Evolutionary conservation across 2,329 filamentous ascomycete genomes (phyloP), one percentile per base, ranked within the genome.

Genomic region (Zarea fungicola): DNA sequence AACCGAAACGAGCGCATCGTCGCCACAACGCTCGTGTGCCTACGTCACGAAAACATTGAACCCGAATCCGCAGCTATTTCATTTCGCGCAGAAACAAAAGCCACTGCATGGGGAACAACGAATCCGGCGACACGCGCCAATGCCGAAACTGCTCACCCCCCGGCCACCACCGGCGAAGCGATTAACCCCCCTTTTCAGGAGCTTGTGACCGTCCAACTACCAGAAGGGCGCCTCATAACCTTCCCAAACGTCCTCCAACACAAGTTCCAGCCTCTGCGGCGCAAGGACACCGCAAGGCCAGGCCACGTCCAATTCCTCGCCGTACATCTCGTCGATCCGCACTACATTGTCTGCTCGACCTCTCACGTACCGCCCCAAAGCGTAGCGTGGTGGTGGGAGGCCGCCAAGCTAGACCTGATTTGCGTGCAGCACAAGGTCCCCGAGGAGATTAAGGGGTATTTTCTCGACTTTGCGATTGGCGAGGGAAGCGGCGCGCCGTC

Each of bases 1-100:
- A 3, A 45, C 14, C 42, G 25, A 3, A 45, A 45, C 26, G 48
- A 50, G 42, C 48, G 29, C 14, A 45, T 45, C 8, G 25, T 50
- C n/a, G 48, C 48, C 19, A 32, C 32, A 13, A 45, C 48, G 3
- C 13, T 34, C 6, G 43, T 40, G n/a, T 40, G 40, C 26, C 46
- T 50, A 14, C 26, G 22, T 10, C 23, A 32, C 5, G 31, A 40
- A 16, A 50, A 50, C 21, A 28, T 50, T 14, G 29, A 22, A 9
- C 21, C 23, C 9, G 28, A 25, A 5, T 35, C 35, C 11, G 42
- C 34, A 11, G n/a, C 41, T 13, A 11, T 46, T 6, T n/a, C 28
- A 14, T 42, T 50, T 14, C 3, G 22, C 3, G 48, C 36, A 8
- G 35, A 41, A 14, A 36, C 42, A n/a, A n/a, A n/a, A n/a, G n/a